A percentile compares a stretch with the other conserved stretches of the same genome.
phyloP scores from a whole-genome alignment of 345 rosid species.

The Conringia planisiliqua region DNA sequence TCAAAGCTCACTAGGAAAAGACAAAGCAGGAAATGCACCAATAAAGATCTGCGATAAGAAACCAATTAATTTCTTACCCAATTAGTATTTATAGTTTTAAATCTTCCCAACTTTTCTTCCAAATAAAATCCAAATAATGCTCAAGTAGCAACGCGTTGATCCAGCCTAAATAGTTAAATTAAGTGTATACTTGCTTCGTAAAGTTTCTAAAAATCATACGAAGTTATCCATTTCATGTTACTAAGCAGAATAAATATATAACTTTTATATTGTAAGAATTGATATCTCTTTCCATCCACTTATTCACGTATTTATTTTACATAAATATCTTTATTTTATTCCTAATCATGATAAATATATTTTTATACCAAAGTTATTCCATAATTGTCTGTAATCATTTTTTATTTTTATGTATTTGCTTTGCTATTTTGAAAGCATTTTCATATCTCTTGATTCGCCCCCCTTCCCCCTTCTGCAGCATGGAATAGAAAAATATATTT shows the following conservation, averaged over 20 bases:
- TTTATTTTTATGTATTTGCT: not conserved
- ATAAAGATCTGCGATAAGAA: not conserved
- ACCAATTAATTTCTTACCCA: not conserved
- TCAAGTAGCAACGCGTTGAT: not conserved
- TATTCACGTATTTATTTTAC: not conserved
- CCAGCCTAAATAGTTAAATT: not conserved
- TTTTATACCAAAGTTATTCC: not conserved
- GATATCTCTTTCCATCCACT: not conserved
- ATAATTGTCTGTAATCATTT: not conserved
- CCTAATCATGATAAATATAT: not conserved
- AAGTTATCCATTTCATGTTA: not conserved
- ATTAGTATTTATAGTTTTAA: not conserved
- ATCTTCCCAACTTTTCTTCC: not conserved
- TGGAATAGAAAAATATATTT: not conserved
- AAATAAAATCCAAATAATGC: not conserved
- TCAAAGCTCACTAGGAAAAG: not conserved
- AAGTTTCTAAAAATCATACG: not conserved
- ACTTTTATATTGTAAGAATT: not conserved
- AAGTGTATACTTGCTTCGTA: not conserved
- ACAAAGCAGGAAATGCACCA: not conserved
- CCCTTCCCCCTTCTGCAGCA: not conserved
- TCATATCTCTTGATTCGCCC: not conserved
- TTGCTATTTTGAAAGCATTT: not conserved
- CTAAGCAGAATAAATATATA: not conserved
- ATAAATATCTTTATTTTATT: not conserved